These are phyloP conservation scores for Hyphopichia burtonii DNA, from an alignment of 1,139 yeast species.

Conservation along the genomic window DNA sequence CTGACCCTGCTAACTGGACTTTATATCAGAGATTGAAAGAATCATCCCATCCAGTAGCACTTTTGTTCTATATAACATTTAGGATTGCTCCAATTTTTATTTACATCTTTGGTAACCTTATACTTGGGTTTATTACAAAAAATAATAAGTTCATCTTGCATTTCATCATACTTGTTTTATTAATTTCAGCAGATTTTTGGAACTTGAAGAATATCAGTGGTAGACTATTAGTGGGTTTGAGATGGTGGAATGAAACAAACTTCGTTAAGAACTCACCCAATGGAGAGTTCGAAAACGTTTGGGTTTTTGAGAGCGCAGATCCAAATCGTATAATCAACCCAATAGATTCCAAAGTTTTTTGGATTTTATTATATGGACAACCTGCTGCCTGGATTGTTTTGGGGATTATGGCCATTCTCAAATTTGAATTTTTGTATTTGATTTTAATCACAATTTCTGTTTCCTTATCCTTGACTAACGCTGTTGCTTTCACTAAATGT, in stretches of 20 bases:
- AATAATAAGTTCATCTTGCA: slow-evolving; percentile 66
- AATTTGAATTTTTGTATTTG: slow-evolving; percentile 74
- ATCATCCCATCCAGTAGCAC: slow-evolving; percentile 83
- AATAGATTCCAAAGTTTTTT: slow-evolving; percentile 84
- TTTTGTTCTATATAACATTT: slow-evolving; percentile 59
- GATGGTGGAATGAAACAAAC: slow-evolving; percentile 90
- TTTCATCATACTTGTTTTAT: slow-evolving; percentile 72
- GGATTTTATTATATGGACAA: slow-evolving; percentile 73
- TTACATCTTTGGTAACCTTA: slow-evolving; percentile 68
- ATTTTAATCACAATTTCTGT: slow-evolving; percentile 65
- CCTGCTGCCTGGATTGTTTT: slow-evolving; percentile 76
- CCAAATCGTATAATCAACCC: slow-evolving; percentile 84
- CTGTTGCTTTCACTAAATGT: slow-evolving; percentile 86
- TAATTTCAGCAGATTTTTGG: slow-evolving; percentile 91
- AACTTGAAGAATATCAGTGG: slow-evolving; percentile 90
- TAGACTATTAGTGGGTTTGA: slow-evolving; percentile 79
- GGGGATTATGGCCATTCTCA: slow-evolving; percentile 74
- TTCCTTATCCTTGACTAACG: slow-evolving; percentile 72
- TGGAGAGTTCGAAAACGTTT: slow-evolving; percentile 65
- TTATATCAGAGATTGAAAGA: slow-evolving; percentile 33
- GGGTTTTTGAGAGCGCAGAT: slow-evolving; percentile 90
- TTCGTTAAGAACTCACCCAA: slow-evolving; percentile 34
- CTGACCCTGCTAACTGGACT: slow-evolving; percentile 21
- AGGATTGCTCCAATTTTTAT: slow-evolving; percentile 62
- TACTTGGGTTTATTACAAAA: slow-evolving; percentile 42